phyloP scores from a whole-genome alignment of 2,329 filamentous ascomycete species.

The Botrytis fabae region DNA sequence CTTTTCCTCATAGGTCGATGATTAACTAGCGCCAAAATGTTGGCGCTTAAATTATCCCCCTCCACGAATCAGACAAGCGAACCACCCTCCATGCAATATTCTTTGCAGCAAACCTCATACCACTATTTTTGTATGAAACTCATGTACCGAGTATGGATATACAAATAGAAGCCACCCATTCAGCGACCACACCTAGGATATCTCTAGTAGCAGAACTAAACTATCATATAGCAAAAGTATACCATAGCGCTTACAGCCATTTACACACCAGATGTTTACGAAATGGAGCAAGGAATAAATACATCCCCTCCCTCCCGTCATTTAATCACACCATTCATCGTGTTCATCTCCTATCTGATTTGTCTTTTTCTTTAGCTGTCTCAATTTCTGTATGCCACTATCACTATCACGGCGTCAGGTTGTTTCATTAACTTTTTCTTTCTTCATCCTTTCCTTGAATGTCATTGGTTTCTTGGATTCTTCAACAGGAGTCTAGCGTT shows the following conservation, averaged over 20 bases:
- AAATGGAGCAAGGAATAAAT: slow-evolving; percentile 3
- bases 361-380: neutral
- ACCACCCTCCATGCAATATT: neutral
- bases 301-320: neutral
- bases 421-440: neutral
- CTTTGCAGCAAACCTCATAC: neutral
- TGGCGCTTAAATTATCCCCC: neutral
- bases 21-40: neutral
- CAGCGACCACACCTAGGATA: neutral
- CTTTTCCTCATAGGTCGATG: neutral
- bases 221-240: neutral
- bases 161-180: slow-evolving; percentile 2
- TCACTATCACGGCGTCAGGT: slow-evolving; percentile 18
- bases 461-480: neutral
- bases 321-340: neutral
- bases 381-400: slow-evolving; percentile 10
- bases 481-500: neutral
- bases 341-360: neutral
- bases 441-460: neutral
- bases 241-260: neutral
- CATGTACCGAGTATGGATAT: neutral
- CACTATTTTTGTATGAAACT: neutral
- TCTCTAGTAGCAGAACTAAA: neutral
- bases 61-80: neutral
- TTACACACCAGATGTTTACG: neutral